Base-by-base conservation (phyloP, 441 rosid species). In the Croton laevigatus region DNA sequence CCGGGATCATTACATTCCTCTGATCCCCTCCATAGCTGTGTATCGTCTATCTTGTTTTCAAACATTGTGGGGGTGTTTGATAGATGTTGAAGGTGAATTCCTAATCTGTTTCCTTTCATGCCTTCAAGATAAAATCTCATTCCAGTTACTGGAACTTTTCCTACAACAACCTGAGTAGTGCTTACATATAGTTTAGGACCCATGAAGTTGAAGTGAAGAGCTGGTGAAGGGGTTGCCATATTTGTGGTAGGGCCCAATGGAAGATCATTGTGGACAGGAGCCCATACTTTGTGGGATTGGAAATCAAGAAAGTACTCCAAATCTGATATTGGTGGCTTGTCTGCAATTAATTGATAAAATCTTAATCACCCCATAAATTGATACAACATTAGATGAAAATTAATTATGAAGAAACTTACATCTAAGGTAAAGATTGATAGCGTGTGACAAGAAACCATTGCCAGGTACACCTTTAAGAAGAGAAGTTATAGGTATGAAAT, bases 391-490 rank as follows among this genome's bases (percentile, higher is more conserved):
- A 19, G 10, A 9, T 19, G 40, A 27, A 10, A 49, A 8, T 37
- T 49, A n/a, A 46, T 13, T 27, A 48, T 53, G 27, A 34, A 54
- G 32, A 22, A 27, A 79, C 86, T 86, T 79, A 92, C 99, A 94
- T 75, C 98, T 78, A 61, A 94, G 89, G 76, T 92, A 94, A 68
- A 94, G 92, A 72, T 93, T 90, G 84, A 94, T 90, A 72, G 99
- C 99, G 70, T 94, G 99, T 8, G 96, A 88, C 34, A 94, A 65
- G 77, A 94, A 87, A 62, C 97, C 97, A 62, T 74, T 87, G 62
- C 99, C 99, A 63, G 94, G 87, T 53, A 86, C 85, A 42, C 82
- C 88, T 52, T 81, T 83, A n/a, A 94, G 91, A 2, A 94, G 87
- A 73, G 97, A 89, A 68, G 98, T 90, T 55, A 94, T 88, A 27